Evolutionary conservation across 2,329 filamentous ascomycete genomes (phyloP).

Genomic region (Nectriaceae sp.): DNA sequence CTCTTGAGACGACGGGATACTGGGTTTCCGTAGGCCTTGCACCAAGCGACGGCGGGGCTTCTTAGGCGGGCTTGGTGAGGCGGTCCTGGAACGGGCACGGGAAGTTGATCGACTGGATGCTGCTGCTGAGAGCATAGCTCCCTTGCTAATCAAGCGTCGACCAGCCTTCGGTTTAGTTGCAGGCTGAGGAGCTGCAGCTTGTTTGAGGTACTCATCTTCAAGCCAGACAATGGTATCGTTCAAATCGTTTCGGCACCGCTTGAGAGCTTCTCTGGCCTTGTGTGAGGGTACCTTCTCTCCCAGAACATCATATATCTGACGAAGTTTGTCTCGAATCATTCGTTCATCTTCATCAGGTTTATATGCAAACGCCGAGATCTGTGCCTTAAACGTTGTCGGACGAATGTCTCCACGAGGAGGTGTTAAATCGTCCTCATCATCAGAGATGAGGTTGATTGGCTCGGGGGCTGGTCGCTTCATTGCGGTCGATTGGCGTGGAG

Average conservation of each 20-base stretch:
- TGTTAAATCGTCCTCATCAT: slow-evolving; percentile 48
- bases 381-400: slow-evolving; percentile 56
- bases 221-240: slow-evolving; percentile 39
- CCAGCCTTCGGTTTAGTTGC: slow-evolving; percentile 23
- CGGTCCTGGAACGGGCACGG: slow-evolving; percentile 17
- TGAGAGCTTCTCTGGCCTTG: slow-evolving; percentile 36
- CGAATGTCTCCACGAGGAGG: slow-evolving; percentile 62
- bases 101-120: slow-evolving; percentile 12
- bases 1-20: slow-evolving; percentile 24
- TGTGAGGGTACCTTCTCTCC: slow-evolving; percentile 32
- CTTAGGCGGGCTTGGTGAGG: slow-evolving; percentile 34
- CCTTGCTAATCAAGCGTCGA: slow-evolving; percentile 36
- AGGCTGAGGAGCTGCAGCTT: neutral
- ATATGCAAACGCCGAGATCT: slow-evolving; percentile 45
- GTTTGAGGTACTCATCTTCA: slow-evolving; percentile 12
- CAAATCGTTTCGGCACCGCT: slow-evolving; percentile 34
- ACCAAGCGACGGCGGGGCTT: slow-evolving; percentile 37
- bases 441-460: slow-evolving; percentile 50
- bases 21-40: slow-evolving; percentile 35
- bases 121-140: slow-evolving; percentile 21
- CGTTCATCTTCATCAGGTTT: slow-evolving; percentile 46
- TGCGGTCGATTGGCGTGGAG: slow-evolving; percentile 30
- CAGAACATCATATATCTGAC: slow-evolving; percentile 40
- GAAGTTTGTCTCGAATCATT: slow-evolving; percentile 36
- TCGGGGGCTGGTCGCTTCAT: slow-evolving; percentile 40